Evolutionary conservation across 2,329 filamentous ascomycete genomes (phyloP).

Genomic region (Clonostachys byssicola): DNA sequence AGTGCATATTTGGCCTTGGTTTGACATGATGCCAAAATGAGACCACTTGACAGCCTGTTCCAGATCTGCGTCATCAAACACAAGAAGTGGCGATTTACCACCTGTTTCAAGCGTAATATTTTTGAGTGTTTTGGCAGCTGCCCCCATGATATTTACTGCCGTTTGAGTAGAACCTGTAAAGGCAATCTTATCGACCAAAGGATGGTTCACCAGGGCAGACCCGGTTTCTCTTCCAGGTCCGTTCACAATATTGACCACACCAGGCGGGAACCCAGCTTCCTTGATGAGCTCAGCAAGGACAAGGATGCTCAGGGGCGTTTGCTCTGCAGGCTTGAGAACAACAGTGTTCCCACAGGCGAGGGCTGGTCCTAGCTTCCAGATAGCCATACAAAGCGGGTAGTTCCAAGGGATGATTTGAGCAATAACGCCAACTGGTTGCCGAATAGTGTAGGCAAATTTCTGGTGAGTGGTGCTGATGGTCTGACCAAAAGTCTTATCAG

Average conservation of each 20-base stretch:
- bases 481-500: slow-evolving; percentile 67
- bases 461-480: slow-evolving; percentile 58
- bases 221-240: slow-evolving; percentile 62
- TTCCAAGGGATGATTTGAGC: slow-evolving; percentile 71
- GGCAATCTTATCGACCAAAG: slow-evolving; percentile 64
- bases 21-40: slow-evolving; percentile 39
- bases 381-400: slow-evolving; percentile 66
- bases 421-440: slow-evolving; percentile 66
- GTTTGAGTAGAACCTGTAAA: slow-evolving; percentile 69
- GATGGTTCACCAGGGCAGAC: slow-evolving; percentile 58
- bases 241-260: slow-evolving; percentile 68
- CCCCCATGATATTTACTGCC: slow-evolving; percentile 63
- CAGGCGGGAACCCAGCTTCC: slow-evolving; percentile 67
- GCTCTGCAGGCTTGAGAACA: slow-evolving; percentile 57
- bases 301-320: slow-evolving; percentile 54
- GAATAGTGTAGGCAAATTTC: slow-evolving; percentile 66
- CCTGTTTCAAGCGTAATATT: slow-evolving; percentile 56
- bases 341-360: slow-evolving; percentile 56
- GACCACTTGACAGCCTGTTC: slow-evolving; percentile 55
- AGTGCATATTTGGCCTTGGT: slow-evolving; percentile 57
- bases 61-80: slow-evolving; percentile 55
- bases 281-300: slow-evolving; percentile 60
- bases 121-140: slow-evolving; percentile 54
- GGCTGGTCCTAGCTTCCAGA: slow-evolving; percentile 69
- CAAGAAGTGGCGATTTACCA: slow-evolving; percentile 53